Evolutionary conservation across 805 yeast genomes (phyloP).

Genomic region (Lipomyces kockii): DNA sequence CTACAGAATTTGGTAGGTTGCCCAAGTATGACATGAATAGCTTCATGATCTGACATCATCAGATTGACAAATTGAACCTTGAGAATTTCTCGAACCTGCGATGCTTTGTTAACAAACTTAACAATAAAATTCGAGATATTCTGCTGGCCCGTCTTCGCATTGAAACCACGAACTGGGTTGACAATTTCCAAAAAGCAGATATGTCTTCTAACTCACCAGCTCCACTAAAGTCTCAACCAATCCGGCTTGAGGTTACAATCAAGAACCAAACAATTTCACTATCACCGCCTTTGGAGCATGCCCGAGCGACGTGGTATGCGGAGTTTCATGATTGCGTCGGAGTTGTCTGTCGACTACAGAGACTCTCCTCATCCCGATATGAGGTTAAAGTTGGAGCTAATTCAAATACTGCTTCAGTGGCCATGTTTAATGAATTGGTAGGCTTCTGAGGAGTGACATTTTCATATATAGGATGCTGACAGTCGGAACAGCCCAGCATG

Average conservation of each 20-base stretch:
- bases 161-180: constrained; percentile 39
- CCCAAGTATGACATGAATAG: not conserved
- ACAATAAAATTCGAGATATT: constrained; percentile 43
- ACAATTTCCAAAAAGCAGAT: constrained; percentile 20
- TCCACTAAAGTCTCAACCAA: constrained; percentile 6
- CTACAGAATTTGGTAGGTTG: constrained; percentile 45
- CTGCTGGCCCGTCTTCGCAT: constrained; percentile 43
- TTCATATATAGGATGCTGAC: not conserved
- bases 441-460: not conserved
- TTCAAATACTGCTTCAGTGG: not conserved
- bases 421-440: constrained; percentile 18
- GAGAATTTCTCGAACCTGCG: constrained; percentile 48
- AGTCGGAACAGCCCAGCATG: constrained; percentile 4
- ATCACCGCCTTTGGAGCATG: constrained; percentile 41
- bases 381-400: constrained; percentile 12
- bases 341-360: constrained; percentile 24
- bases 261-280: constrained; percentile 41
- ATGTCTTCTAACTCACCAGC: constrained; percentile 11
- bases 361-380: constrained; percentile 33
- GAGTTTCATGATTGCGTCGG: constrained; percentile 35
- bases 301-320: constrained; percentile 36
- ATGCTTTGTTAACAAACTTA: constrained; percentile 46
- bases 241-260: constrained; percentile 40
- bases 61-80: constrained; percentile 38
- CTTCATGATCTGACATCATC: not conserved